Evolutionary conservation across 352 stramenopile genomes (phyloP), one percentile per base, ranked within the genome.

Genomic region (Paralagenidium karlingii): DNA sequence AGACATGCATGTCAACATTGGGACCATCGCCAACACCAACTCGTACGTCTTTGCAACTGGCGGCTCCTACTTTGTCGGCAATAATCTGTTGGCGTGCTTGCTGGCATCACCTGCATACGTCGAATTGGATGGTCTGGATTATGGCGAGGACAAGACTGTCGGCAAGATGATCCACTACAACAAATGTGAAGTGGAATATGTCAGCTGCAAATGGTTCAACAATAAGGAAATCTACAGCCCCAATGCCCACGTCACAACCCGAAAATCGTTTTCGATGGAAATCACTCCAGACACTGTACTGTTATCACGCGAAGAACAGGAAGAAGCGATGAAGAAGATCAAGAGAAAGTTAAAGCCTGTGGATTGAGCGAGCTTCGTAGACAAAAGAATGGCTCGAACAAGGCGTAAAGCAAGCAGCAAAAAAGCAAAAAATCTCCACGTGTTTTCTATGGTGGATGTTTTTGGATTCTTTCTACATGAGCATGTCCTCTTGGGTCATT

Each of bases 141-240:
- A 62, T 42, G 71, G 71, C 19, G 71, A 85, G 34, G 71, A 85
- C 55, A 85, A 85, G 53, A 85, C 62, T 8, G 57, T 85, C 32
- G 71, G 71, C 39, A 85, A 85, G 55, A 85, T 85, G 71, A 71
- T 85, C 53, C 69, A 83, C 51, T 85, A 71, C 53, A 85, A 82
- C 49, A 68, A 60, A 27, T 85, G 71, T 48, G 50, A 68, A 20
- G 71, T 80, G 24, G 63, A 85, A 60, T 82, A 82, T 49, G 68
- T 85, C 48, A 85, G 68, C 55, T 85, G 71, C 62, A 85, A 85
- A 57, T 85, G 71, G 71, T 82, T 85, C 53, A 85, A 85, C 53
- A 85, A 85, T 51, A 66, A 78, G 36, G 71, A 85, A 42, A 62
- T 85, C 37, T 82, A 78, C 45, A 79, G 60, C 26, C 64, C 68